Percentiles rank a stretch among this genome's conserved stretches.
Conservation (phyloP, 352 stramenopile species). For the Globisporangium alternatum region DNA sequence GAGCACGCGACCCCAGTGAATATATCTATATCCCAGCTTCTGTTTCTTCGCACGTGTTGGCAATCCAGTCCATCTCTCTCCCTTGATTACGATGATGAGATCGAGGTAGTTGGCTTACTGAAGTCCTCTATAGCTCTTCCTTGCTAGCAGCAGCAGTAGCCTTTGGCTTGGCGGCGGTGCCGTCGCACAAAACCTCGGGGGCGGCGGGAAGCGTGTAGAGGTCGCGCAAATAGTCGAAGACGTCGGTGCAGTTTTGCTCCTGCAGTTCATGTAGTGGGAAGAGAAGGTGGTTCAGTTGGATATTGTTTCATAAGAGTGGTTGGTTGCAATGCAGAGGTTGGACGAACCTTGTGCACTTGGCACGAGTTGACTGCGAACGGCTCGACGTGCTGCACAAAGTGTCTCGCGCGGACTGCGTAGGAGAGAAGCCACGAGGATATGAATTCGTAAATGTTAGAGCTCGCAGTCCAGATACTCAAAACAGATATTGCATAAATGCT, state of each 20-base stretch:
- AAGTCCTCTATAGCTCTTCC: constrained; percentile 17
- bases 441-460: not conserved
- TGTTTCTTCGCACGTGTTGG: too few species aligned
- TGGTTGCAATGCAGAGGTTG: not conserved
- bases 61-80: not conserved
- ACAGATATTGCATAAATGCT: constrained; percentile 1
- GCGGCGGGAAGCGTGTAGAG: constrained; percentile 47
- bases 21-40: constrained; percentile 3
- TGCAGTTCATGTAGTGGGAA: constrained; percentile 7
- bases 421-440: not conserved
- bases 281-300: not conserved
- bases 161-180: constrained; percentile 9
- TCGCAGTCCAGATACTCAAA: not conserved
- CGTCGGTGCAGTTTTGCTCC: constrained; percentile 54
- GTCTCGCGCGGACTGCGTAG: constrained; percentile 35
- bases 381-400: constrained; percentile 67
- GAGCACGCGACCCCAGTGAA: not conserved
- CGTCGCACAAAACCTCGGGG: constrained; percentile 30
- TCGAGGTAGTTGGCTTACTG: not conserved
- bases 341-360: constrained; percentile 45
- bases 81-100: not conserved
- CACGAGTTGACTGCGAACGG: constrained; percentile 58
- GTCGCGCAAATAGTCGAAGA: constrained; percentile 61
- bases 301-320: not conserved
- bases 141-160: constrained; percentile 20